phyloP scores from a whole-genome alignment of 169 alveolate genomes.

The Plasmodium inui region DNA sequence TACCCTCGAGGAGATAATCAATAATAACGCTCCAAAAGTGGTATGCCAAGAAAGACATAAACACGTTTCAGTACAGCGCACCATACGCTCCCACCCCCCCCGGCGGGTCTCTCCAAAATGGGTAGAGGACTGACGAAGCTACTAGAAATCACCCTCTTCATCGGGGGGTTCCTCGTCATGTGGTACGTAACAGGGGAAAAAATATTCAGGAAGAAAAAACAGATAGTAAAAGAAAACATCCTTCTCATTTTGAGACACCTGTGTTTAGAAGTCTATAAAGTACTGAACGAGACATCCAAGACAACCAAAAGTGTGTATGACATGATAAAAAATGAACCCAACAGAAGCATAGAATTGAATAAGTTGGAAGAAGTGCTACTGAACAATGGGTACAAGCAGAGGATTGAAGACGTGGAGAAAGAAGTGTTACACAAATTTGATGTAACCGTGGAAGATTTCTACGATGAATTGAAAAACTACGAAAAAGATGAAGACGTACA shows the following conservation, averaged over 20 bases:
- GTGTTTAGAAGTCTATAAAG: conserved; percentile 49
- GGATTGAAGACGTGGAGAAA: conserved; percentile 66
- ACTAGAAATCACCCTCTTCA: conserved; percentile 18
- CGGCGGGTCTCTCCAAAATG: conserved; percentile 41
- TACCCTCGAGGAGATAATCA: background rate
- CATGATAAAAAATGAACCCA: conserved; percentile 53
- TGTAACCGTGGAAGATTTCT: conserved; percentile 61
- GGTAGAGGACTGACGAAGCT: conserved; percentile 9
- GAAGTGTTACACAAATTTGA: conserved; percentile 49
- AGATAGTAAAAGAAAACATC: conserved; percentile 52
- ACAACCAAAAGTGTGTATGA: conserved; percentile 53
- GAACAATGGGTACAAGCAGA: conserved; percentile 50
- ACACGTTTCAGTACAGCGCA: background rate
- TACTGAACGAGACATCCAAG: conserved; percentile 38
- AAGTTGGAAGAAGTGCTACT: conserved; percentile 63
- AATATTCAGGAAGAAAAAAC: conserved; percentile 13
- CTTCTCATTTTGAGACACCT: conserved; percentile 38
- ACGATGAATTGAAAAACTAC: conserved; percentile 57
- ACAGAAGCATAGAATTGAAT: conserved; percentile 39
- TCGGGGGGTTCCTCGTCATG: conserved; percentile 42
- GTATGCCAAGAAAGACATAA: background rate
- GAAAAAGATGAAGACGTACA: conserved; percentile 60
- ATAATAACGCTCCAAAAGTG: background rate
- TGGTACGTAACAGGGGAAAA: conserved; percentile 71
- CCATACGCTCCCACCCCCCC: too few relatives aligned